These are phyloP conservation scores for Stephanodiscus triporus DNA, from an alignment of 108 stramenopile species.

Conservation along the genomic window DNA sequence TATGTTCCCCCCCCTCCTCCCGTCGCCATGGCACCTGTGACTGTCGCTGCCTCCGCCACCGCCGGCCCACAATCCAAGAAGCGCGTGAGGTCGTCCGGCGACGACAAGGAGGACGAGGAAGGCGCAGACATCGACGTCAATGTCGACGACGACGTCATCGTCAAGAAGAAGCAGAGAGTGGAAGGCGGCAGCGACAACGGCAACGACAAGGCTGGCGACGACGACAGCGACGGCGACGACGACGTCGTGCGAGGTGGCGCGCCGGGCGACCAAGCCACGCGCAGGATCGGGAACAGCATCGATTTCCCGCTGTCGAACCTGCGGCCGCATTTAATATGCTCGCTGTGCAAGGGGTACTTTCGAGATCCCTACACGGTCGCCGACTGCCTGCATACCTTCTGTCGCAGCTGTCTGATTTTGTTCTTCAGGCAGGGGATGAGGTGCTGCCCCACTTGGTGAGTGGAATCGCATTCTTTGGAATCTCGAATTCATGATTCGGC, in stretches of 20 bases:
- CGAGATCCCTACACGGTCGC: slow-evolving; percentile 66
- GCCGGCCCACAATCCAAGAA: not conserved
- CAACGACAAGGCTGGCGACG: too few species aligned
- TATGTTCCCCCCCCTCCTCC: not conserved
- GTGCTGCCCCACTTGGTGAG: slow-evolving; percentile 55
- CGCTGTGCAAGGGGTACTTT: slow-evolving; percentile 66
- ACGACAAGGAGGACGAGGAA: not conserved
- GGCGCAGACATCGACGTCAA: not conserved
- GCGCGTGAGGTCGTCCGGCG: not conserved
- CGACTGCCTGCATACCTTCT: slow-evolving; percentile 79
- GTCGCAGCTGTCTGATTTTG: slow-evolving; percentile 59
- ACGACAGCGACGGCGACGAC: too few species aligned
- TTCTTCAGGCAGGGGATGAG: slow-evolving; percentile 36
- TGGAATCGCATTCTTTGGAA: not conserved
- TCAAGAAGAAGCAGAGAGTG: too few species aligned
- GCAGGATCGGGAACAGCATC: slow-evolving; percentile 8
- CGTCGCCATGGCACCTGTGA: too few species aligned
- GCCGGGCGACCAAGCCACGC: too few species aligned
- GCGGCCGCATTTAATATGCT: slow-evolving; percentile 54
- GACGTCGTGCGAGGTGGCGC: too few species aligned
- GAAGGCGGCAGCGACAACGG: too few species aligned
- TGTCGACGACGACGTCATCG: not conserved
- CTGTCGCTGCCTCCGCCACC: not conserved
- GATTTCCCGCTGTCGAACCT: slow-evolving; percentile 49
- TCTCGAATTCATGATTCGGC: too few species aligned